Evolutionary conservation across 2,329 filamentous ascomycete genomes (phyloP), one percentile per base, ranked within the genome.

Genomic region (Chaetomiaceae sp.): DNA sequence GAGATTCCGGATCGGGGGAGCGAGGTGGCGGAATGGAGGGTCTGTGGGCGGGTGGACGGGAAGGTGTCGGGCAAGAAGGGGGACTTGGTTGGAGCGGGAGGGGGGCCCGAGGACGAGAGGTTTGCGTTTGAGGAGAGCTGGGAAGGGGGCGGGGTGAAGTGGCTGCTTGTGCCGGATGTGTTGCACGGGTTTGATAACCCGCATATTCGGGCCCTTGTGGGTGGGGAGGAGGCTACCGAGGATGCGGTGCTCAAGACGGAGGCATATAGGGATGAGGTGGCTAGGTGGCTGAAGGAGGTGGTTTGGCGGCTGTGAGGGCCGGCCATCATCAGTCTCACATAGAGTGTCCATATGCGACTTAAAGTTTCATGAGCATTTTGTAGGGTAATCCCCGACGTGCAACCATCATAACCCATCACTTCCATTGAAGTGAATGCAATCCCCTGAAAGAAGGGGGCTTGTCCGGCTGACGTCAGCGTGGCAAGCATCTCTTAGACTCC

Each of bases 101-200:
- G 10, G 18, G 47, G n/a, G 14, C 23, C 6, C 16, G 16, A 30
- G 30, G 64, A 67, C 34, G 64, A 65, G 57, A 56, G 62, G 51
- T 68, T 62, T 42, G 58, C 60, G 32, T 69, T 64, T 34, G 64
- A 67, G 50, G 64, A 60, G n/a, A 51, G n/a, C 3, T 54, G 46
- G 42, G 49, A 57, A 6, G 57, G 54, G 5, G 61, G 62, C 1
- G 67, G 66, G 44, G 66, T 73, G 23, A 66, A 66, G 46, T 74
- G 71, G 71, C 51, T 75, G 56, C 62, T 74, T 3, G 67, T 75
- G 14, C 73, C 73, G 5, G 72, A 75, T 51, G 66, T 66, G 36
- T 27, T 73, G 13, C 71, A 74, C 48, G 72, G 66, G 2, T 75
- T 73, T 49, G 72, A 75, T 51, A 59, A 66, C 38, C 60, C 59